Evolutionary conservation across 2,329 filamentous ascomycete species (phyloP), one percentile per base, ranked within the genome.

Genomic region (Ophiostoma ulmi): DNA sequence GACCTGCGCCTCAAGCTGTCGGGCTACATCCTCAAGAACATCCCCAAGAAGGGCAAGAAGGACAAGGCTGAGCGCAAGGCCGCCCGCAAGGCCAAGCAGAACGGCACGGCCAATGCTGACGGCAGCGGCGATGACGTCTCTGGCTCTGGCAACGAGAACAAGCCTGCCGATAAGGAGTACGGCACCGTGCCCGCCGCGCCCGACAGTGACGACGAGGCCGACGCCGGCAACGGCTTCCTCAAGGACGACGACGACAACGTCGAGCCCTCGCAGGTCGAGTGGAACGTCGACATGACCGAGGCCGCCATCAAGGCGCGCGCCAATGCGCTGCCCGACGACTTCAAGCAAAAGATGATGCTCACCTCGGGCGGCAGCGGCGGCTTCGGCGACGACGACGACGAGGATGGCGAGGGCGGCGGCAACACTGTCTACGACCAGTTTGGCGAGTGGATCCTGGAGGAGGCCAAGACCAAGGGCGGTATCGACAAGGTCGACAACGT

Each of bases 11-110:
- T 97, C 80, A 99, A 99, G 87, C 90, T 99, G 75, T 96, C 92
- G 81, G 92, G 92, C 74, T 99, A 97, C 85, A 97, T 99, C 80
- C 83, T 98, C 80, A 98, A 98, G 88, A 96, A 95, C 80, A 90
- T 93, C 80, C 90, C 92, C 76, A 89, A 88, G 82, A 97, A 97
- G 85, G 93, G 93, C 81, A 97, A 97, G 87, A 97, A 97, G 83
- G 93, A 97, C 85, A 98, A 97, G 86, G 91, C 93, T 70, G 92
- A 89, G 79, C 87, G 91, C 81, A 96, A 95, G 85, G 95, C 95
- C 80, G 91, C 92, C 78, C 93, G 93, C 79, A 93, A 91, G 81
- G 93, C 94, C 76, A 94, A 93, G 84, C 91, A 93, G 81, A 89
- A 88, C 77, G 86, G 85, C 73, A 88, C 84, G 72, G 86, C 82